Conservation (phyloP, 306 rosid genomes). For the Cicer pinnatifidum region DNA sequence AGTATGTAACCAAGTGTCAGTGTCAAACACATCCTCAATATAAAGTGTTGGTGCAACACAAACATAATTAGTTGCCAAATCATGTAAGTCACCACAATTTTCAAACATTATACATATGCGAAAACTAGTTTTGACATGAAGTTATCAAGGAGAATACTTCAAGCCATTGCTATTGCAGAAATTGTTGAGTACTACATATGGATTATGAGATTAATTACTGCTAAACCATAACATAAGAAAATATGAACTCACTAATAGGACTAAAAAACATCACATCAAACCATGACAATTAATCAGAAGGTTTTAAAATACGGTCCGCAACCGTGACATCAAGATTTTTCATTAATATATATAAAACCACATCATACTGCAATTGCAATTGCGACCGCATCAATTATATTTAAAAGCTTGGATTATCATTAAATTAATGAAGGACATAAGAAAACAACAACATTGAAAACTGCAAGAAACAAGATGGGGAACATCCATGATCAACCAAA, state of each 20-base stretch:
- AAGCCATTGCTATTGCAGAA: neutral
- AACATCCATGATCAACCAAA: conserved; percentile 11
- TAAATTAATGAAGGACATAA: conserved; percentile 13
- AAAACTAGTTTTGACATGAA: neutral
- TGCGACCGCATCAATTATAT: neutral
- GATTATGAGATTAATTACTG: neutral
- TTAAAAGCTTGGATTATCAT: neutral
- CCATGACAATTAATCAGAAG: neutral
- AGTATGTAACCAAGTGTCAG: too few species aligned
- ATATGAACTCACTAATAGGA: neutral
- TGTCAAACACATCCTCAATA: neutral
- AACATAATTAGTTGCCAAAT: neutral
- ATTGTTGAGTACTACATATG: neutral
- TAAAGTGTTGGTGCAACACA: neutral
- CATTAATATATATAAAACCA: neutral
- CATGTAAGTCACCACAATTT: neutral
- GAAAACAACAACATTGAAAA: conserved; percentile 8
- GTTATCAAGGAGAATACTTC: neutral
- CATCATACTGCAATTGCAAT: neutral
- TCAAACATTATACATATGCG: neutral
- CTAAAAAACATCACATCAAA: conserved; percentile 8
- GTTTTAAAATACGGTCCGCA: neutral
- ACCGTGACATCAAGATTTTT: neutral
- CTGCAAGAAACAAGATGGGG: neutral
- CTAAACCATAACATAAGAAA: neutral